Percentiles rank a stretch among this genome's conserved stretches.
phyloP scores from a whole-genome alignment of 257 asterid species.

The Buddleja alternifolia region DNA sequence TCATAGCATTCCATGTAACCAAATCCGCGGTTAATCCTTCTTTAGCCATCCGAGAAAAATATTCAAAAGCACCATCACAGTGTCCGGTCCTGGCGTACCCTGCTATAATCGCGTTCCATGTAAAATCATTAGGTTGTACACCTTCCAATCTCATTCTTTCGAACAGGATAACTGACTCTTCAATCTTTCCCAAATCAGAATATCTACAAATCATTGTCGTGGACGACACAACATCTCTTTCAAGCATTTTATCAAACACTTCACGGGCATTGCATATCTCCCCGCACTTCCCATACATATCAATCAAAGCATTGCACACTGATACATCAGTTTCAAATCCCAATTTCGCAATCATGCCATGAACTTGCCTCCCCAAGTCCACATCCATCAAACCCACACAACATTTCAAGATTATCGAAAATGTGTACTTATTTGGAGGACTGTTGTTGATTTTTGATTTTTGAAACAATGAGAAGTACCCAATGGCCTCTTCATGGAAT shows the following conservation, averaged over 20 bases:
- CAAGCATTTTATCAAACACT: constrained; percentile 56
- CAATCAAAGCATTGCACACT: constrained; percentile 56
- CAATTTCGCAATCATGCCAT: constrained; percentile 41
- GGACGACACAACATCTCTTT: constrained; percentile 67
- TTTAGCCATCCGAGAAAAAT: constrained; percentile 47
- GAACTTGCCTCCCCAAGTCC: constrained; percentile 57
- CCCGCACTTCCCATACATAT: constrained; percentile 54
- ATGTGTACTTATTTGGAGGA: no score
- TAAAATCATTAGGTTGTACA: constrained; percentile 49
- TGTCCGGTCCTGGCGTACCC: constrained; percentile 58
- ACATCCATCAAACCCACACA: constrained; percentile 53
- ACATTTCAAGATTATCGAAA: constrained; percentile 48
- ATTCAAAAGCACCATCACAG: constrained; percentile 45
- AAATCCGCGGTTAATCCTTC: constrained; percentile 54
- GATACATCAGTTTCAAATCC: constrained; percentile 43
- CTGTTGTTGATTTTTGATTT: no score
- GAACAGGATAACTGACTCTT: constrained; percentile 48
- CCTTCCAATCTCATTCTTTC: constrained; percentile 56
- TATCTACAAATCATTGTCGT: constrained; percentile 62
- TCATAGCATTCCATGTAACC: constrained; percentile 69
- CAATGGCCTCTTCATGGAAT: constrained; percentile 48
- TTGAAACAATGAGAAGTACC: constrained; percentile 45
- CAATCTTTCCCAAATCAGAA: constrained; percentile 44
- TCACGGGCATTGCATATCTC: constrained; percentile 38
- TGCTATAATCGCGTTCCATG: constrained; percentile 61